Conservation (phyloP, 345 rosid species). For the Moricandia moricandioides region DNA sequence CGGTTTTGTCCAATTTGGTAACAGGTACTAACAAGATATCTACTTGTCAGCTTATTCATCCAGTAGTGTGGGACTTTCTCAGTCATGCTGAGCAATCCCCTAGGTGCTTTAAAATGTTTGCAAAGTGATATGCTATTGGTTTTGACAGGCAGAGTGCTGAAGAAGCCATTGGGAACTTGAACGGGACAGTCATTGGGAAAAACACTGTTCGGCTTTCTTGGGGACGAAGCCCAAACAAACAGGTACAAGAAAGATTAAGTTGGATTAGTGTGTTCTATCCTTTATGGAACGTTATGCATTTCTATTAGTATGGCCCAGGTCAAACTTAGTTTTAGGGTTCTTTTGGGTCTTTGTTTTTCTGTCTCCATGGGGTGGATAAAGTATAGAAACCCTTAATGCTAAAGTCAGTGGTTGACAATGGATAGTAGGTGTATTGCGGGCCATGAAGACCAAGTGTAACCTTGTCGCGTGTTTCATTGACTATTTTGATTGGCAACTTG, state of each 20-base stretch:
- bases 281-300: constrained; percentile 3
- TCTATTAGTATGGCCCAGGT: background rate
- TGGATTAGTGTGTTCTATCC: background rate
- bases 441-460: constrained; percentile 12
- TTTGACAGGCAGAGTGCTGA: constrained; percentile 71
- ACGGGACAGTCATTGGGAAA: constrained; percentile 71
- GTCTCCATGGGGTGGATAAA: background rate
- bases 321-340: background rate
- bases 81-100: background rate
- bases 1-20: constrained; percentile 76
- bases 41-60: constrained; percentile 5
- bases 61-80: background rate
- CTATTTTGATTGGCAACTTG: constrained; percentile 11
- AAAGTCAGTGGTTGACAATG: constrained; percentile 23
- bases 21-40: constrained; percentile 43
- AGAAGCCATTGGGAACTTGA: constrained; percentile 65
- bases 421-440: constrained; percentile 20
- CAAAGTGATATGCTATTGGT: background rate
- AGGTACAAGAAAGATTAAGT: constrained; percentile 40
- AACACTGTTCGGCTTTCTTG: constrained; percentile 87
- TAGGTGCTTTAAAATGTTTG: constrained; percentile 5
- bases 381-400: background rate
- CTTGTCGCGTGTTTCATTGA: constrained; percentile 2
- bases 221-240: constrained; percentile 83
- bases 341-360: background rate